These are phyloP conservation scores for Lumnitzera racemosa DNA, from an alignment of 345 rosid species.

Conservation along the genomic window DNA sequence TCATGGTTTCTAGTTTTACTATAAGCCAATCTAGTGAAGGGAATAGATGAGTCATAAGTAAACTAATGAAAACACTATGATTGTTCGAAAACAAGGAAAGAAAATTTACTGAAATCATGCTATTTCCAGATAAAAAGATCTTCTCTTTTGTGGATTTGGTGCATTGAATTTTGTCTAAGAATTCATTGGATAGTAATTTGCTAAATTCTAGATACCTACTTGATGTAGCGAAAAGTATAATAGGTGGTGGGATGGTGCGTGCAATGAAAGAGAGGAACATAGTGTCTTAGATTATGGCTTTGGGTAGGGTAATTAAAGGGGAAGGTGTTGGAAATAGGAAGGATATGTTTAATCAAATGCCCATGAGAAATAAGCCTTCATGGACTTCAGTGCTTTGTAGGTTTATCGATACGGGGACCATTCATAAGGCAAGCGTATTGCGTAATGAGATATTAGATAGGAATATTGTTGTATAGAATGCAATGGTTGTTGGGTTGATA, in stretches of 20 bases:
- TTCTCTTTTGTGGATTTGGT: constrained; percentile 70
- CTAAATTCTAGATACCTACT: constrained; percentile 82
- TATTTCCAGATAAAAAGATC: constrained; percentile 75
- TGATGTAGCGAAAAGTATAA: constrained; percentile 93
- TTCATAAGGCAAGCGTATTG: constrained; percentile 34
- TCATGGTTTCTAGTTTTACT: constrained; percentile 83
- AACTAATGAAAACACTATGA: constrained; percentile 74
- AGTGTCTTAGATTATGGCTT: too few species aligned
- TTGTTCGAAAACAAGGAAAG: constrained; percentile 56
- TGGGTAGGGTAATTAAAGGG: too few species aligned
- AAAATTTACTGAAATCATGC: constrained; percentile 41
- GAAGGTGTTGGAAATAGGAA: too few species aligned
- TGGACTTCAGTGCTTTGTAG: constrained; percentile 58
- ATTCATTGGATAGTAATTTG: constrained; percentile 64
- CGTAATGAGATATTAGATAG: constrained; percentile 57
- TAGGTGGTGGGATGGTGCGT: constrained; percentile 85
- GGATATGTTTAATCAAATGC: too few species aligned
- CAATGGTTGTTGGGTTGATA: constrained; percentile 43
- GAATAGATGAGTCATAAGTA: constrained; percentile 69
- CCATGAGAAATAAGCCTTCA: constrained; percentile 45
- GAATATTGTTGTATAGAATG: constrained; percentile 58
- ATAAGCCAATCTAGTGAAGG: constrained; percentile 94
- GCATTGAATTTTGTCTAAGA: constrained; percentile 76
- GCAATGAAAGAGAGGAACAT: too few species aligned
- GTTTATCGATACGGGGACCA: constrained; percentile 31